Conservation (phyloP, 2,329 filamentous ascomycete species). For the Verticillium nubilum region DNA sequence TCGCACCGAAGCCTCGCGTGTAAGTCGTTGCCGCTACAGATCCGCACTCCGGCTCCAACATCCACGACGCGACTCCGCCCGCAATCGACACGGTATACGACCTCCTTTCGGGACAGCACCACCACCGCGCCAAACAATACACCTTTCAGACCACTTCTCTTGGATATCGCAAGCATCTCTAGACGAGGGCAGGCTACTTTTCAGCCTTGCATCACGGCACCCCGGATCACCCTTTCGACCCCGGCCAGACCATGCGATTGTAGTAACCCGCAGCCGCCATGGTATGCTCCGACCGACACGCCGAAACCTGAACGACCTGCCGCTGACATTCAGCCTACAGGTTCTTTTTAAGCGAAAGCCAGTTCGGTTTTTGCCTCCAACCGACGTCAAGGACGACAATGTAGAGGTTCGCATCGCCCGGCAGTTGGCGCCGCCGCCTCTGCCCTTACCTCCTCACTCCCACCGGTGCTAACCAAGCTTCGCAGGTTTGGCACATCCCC, state of each 20-base stretch:
- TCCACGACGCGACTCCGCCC: conserved; percentile 15
- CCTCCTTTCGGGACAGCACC: not conserved
- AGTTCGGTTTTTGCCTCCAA: conserved; percentile 71
- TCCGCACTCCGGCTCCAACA: conserved; percentile 8
- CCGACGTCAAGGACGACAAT: conserved; percentile 72
- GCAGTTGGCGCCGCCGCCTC: not conserved
- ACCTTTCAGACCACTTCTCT: not conserved
- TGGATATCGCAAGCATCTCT: not conserved
- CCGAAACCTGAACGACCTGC: not conserved
- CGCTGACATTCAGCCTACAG: conserved; percentile 39
- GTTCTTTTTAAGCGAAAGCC: conserved; percentile 96
- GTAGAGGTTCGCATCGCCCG: conserved; percentile 60
- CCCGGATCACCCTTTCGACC: conserved; percentile 1
- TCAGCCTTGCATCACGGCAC: conserved; percentile 33
- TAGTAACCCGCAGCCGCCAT: conserved; percentile 18
- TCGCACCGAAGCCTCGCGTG: conserved; percentile 9
- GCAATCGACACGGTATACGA: conserved; percentile 4
- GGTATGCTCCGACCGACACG: conserved; percentile 20
- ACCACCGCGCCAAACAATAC: conserved; percentile 3
- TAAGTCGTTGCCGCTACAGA: conserved; percentile 9
- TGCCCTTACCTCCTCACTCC: not conserved
- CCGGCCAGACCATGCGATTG: conserved; percentile 11
- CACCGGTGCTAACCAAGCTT: not conserved
- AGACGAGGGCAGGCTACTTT: conserved; percentile 25
- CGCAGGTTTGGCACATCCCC: conserved; percentile 86